Conservation (phyloP, 352 stramenopile species). For the Phytopythium kandeliae region DNA sequence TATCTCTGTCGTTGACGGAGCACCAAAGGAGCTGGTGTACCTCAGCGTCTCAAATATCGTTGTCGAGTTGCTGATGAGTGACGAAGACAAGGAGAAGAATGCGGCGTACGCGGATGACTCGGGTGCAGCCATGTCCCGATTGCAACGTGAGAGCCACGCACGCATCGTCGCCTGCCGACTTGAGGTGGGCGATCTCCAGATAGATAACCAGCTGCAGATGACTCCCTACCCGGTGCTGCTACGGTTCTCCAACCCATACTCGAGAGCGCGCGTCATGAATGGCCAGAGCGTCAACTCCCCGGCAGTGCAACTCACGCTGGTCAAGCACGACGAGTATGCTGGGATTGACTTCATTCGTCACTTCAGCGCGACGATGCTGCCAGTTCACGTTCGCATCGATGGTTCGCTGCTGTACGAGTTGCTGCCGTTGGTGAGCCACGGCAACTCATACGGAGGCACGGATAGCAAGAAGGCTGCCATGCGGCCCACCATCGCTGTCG, state of each 20-base stretch:
- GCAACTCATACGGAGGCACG: constrained; percentile 31
- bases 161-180: constrained; percentile 61
- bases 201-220: constrained; percentile 81
- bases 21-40: constrained; percentile 78
- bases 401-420: constrained; percentile 76
- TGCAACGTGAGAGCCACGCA: constrained; percentile 49
- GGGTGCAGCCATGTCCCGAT: constrained; percentile 33
- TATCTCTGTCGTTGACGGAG: constrained; percentile 68
- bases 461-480: constrained; percentile 14
- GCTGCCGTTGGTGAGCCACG: constrained; percentile 54
- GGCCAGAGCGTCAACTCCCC: constrained; percentile 50
- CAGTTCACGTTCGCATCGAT: constrained; percentile 77
- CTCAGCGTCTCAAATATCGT: constrained; percentile 57
- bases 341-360: constrained; percentile 86
- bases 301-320: constrained; percentile 65
- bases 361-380: constrained; percentile 64
- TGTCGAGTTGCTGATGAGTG: constrained; percentile 52
- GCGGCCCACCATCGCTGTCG: constrained; percentile 17
- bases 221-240: constrained; percentile 82
- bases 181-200: constrained; percentile 75
- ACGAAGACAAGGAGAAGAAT: constrained; percentile 31
- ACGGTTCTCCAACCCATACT: constrained; percentile 66
- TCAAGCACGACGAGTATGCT: constrained; percentile 85
- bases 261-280: constrained; percentile 40
- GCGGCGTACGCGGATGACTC: constrained; percentile 37